Evolutionary conservation across 2,329 filamentous ascomycete genomes (phyloP).

Genomic region (Helicocarpus griseus): DNA sequence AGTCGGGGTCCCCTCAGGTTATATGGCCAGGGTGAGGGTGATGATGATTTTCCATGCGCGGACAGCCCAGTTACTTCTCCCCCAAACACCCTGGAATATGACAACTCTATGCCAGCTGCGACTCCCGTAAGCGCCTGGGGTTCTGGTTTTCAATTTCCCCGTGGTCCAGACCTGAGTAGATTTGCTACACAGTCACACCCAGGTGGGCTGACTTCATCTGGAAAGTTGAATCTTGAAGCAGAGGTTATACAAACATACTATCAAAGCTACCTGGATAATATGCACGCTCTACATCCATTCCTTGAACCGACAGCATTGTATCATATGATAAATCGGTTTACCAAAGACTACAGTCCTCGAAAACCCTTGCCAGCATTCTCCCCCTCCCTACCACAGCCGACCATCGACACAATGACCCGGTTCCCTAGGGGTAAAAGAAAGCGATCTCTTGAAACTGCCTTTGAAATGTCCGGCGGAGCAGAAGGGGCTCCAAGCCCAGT

Average conservation of each 20-base stretch:
- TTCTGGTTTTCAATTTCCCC: conserved; percentile 30
- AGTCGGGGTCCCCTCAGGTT: conserved; percentile 63
- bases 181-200: conserved; percentile 21
- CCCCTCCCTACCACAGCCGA: neutral
- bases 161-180: conserved; percentile 20
- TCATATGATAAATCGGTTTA: conserved; percentile 44
- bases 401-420: conserved; percentile 5
- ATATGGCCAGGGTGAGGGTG: conserved; percentile 69
- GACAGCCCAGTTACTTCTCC: conserved; percentile 26
- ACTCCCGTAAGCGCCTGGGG: conserved; percentile 45
- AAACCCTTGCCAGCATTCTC: neutral
- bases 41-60: conserved; percentile 40
- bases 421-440: conserved; percentile 13
- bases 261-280: conserved; percentile 48
- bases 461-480: neutral
- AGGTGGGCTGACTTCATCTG: conserved; percentile 42
- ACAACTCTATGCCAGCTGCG: conserved; percentile 26
- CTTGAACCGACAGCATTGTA: conserved; percentile 46
- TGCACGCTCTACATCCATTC: conserved; percentile 57
- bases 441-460: conserved; percentile 8
- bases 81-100: conserved; percentile 17
- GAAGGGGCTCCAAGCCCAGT: conserved; percentile 8
- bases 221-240: conserved; percentile 44
- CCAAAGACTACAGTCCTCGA: conserved; percentile 36
- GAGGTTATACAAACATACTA: conserved; percentile 42